phyloP scores from a whole-genome alignment of 805 yeast genomes.

The Saccharomyces paradoxus region DNA sequence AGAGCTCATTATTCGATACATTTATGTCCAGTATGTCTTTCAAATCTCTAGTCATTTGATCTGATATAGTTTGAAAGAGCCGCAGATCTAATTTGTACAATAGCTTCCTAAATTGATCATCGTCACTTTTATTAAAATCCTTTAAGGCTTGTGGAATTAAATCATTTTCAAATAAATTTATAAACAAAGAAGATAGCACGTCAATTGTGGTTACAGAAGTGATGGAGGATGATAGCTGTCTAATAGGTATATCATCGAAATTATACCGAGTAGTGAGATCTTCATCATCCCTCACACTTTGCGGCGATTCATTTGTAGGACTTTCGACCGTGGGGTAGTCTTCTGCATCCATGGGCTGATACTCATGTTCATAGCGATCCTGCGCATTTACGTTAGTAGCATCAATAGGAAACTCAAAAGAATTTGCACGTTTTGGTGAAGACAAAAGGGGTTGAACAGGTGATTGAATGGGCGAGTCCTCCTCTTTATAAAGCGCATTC shows the following conservation, averaged over 20 bases:
- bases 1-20: slow-evolving; percentile 26
- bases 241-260: slow-evolving; percentile 11
- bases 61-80: slow-evolving; percentile 16
- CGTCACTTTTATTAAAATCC: slow-evolving; percentile 13
- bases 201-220: slow-evolving; percentile 23
- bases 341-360: neutral
- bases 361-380: neutral
- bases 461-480: neutral
- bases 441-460: neutral
- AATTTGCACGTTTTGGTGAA: neutral
- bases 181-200: slow-evolving; percentile 15
- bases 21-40: slow-evolving; percentile 27
- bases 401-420: neutral
- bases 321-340: neutral
- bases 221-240: slow-evolving; percentile 18
- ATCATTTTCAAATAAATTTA: slow-evolving; percentile 16
- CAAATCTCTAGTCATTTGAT: slow-evolving; percentile 18
- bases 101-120: slow-evolving; percentile 10
- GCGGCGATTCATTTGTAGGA: neutral
- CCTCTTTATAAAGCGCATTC: neutral
- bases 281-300: slow-evolving; percentile 9
- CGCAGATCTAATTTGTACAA: slow-evolving; percentile 23
- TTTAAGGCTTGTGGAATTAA: slow-evolving; percentile 20
- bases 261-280: slow-evolving; percentile 4
- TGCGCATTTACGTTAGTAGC: neutral